A percentile compares a stretch with the other conserved stretches of the same genome.
Conservation (phyloP, 805 yeast genomes). For the Monosporozyma unispora region DNA sequence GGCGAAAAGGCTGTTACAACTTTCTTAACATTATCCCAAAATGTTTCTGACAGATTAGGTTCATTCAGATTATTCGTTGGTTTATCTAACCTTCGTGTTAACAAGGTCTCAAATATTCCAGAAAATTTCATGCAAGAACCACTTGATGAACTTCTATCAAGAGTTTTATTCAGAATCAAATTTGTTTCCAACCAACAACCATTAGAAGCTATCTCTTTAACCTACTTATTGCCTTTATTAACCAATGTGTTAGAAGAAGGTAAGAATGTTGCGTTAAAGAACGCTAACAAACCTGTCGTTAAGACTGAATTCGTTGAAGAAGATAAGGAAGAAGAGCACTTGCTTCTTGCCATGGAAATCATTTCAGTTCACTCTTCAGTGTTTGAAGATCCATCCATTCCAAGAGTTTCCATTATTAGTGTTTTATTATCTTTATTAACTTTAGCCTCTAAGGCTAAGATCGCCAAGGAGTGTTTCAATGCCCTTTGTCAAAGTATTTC, state of each 20-base stretch:
- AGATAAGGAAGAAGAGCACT: constrained; percentile 81
- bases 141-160: constrained; percentile 44
- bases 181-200: constrained; percentile 65
- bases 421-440: constrained; percentile 59
- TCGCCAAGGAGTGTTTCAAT: constrained; percentile 74
- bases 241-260: constrained; percentile 61
- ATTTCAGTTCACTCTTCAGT: constrained; percentile 58
- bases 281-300: constrained; percentile 41
- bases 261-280: constrained; percentile 43
- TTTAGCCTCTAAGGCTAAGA: constrained; percentile 68
- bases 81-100: constrained; percentile 56
- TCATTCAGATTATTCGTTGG: constrained; percentile 49
- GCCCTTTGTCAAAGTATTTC: constrained; percentile 72
- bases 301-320: constrained; percentile 71
- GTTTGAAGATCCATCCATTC: constrained; percentile 58
- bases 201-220: constrained; percentile 57
- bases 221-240: constrained; percentile 68
- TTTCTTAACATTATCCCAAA: constrained; percentile 46
- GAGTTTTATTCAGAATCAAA: constrained; percentile 68
- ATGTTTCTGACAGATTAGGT: constrained; percentile 45
- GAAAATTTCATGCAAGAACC: constrained; percentile 43
- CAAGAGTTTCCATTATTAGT: constrained; percentile 55
- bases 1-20: constrained; percentile 40
- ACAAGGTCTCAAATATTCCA: constrained; percentile 38
- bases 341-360: constrained; percentile 67